Base-by-base conservation (phyloP, 768 basidiomycete genomes). In the Leccinum olivaceopallidum region DNA sequence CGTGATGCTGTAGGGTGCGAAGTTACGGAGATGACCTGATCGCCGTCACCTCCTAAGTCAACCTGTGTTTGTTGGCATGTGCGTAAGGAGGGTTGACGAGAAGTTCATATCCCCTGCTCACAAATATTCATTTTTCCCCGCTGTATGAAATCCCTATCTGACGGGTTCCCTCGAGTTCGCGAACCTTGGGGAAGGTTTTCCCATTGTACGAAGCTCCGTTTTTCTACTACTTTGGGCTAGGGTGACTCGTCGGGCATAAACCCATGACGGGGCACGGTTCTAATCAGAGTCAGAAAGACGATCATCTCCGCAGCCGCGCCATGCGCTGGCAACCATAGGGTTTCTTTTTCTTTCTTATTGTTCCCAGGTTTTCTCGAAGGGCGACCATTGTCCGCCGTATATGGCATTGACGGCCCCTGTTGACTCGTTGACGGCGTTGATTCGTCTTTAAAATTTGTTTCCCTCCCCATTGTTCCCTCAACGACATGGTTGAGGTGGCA, bases 1-100 rank as follows among this genome's bases (percentile, higher is more conserved):
- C 49, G 62, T 53, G 53, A 59, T 60, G 59, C 63, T 71, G 63
- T 65, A 24, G 63, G 30, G 47, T 14, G 56, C 68, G 71, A 69
- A 72, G 56, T 70, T 72, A 66, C 68, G 71, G 71, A 72, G 56
- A 72, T 71, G 71, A 68, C 57, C 13, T 64, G 70, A 68, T 71
- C 61, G 63, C 71, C 70, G 68, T 65, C 44, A 16, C 68, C 68
- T 63, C 70, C 70, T 72, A 63, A 64, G 37, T 5, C 39, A 2
- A 37, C 63, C 61, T 70, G 59, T 67, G 65, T 53, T 6, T 2
- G 60, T 26, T 60, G 64, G 63, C 34, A 37, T 54, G 32, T 48
- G 58, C 30, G 58, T 52, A 48, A 64, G 60, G 60, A 13, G 60
- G 53, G 53, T 67, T 66, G 55, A 60, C 39, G 55, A 51, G 58